Conservation (phyloP, 78 protist species). For the slime mould (Dictyostelium discoideum) region dicty_2.7 NC_007090.3:2882501-2883000, state of each 20-base stretch:
- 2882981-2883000: neutral
- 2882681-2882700: neutral
- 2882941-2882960: neutral
- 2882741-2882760: neutral
- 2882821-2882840: neutral
- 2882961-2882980: neutral
- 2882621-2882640: neutral
- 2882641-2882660: neutral
- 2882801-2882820: neutral
- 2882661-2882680: neutral
- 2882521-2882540: neutral
- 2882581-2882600: neutral
- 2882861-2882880: neutral
- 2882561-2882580: slow-evolving; percentile 2
- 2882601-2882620: neutral
- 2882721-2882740: neutral
- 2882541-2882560: neutral
- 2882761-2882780: neutral
- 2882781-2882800: slow-evolving; percentile 2
- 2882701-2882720: neutral
- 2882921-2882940: neutral
- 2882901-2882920: neutral
- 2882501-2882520: neutral
- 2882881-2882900: neutral
- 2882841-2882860: neutral